phyloP scores from a whole-genome alignment of 805 yeast genomes.

The Komagataella mondaviorum region DNA sequence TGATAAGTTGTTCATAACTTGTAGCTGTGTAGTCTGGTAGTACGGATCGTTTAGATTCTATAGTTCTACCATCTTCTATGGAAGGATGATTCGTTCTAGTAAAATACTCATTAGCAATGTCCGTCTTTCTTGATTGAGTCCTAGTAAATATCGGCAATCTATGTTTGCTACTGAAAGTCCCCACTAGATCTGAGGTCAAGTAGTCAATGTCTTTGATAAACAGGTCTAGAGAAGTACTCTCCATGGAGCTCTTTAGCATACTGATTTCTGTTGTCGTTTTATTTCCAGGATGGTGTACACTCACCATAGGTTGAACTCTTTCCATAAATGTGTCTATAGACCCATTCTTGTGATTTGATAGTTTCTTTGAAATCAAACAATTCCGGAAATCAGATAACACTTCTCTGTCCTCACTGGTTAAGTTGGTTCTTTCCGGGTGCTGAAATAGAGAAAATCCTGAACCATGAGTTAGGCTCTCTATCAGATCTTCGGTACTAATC shows the following conservation, averaged over 20 bases:
- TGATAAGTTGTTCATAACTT: constrained; percentile 1
- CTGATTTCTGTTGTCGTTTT: neutral
- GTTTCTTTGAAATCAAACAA: neutral
- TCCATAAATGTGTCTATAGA: neutral
- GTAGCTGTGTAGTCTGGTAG: constrained; percentile 1
- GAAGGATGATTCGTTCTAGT: neutral
- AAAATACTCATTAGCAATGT: neutral
- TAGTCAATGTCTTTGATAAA: neutral
- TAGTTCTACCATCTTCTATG: neutral
- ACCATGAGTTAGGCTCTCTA: neutral
- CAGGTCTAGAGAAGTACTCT: neutral
- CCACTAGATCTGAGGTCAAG: neutral
- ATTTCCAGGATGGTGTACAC: neutral
- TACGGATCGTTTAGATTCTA: neutral
- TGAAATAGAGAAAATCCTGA: neutral
- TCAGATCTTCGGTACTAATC: neutral
- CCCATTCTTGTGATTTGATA: neutral
- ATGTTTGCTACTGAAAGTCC: neutral
- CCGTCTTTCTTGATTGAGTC: neutral
- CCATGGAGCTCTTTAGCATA: neutral
- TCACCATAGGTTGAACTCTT: neutral
- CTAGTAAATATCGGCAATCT: neutral
- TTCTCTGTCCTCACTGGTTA: neutral
- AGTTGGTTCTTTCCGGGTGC: neutral
- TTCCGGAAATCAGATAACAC: neutral